Conservation (phyloP, 192 early-diverging fungal genomes). For the Dissophora ornata region DNA sequence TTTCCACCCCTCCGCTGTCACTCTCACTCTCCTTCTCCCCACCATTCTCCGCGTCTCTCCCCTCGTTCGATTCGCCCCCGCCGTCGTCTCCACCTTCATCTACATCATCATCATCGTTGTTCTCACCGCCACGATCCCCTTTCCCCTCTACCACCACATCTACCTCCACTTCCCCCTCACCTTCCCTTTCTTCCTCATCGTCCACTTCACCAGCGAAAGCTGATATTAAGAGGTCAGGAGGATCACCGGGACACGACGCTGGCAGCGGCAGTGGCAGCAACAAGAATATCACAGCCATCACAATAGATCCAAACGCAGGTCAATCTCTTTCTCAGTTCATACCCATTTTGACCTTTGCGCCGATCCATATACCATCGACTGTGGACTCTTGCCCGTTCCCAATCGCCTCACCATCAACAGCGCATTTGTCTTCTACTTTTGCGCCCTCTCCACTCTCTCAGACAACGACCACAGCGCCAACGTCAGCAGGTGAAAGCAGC, state of each 20-base stretch:
- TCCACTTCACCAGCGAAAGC: neutral
- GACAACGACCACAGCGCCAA: too few species aligned
- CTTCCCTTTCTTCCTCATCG: constrained; percentile 3
- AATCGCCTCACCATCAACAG: constrained; percentile 33
- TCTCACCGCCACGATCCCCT: constrained; percentile 3
- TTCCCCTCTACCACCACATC: constrained; percentile 6
- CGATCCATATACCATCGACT: constrained; percentile 12
- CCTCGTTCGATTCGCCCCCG: constrained; percentile 19
- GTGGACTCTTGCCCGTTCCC: constrained; percentile 7
- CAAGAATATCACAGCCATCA: neutral
- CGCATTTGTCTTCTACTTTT: neutral
- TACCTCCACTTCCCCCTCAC: too few species aligned
- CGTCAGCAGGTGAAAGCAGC: too few species aligned
- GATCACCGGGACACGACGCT: neutral
- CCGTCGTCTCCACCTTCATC: constrained; percentile 11
- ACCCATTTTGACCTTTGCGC: constrained; percentile 18
- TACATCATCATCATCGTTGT: constrained; percentile 2
- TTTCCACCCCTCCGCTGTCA: constrained; percentile 24
- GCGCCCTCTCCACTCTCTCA: neutral
- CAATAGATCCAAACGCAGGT: constrained; percentile 12
- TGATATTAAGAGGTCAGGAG: neutral
- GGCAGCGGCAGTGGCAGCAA: neutral
- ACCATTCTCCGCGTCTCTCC: constrained; percentile 30
- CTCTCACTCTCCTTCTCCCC: constrained; percentile 38
- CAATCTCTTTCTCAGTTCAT: constrained; percentile 8